Conservation (phyloP, 129 eudicot genomes). For the Mikania micrantha region DNA sequence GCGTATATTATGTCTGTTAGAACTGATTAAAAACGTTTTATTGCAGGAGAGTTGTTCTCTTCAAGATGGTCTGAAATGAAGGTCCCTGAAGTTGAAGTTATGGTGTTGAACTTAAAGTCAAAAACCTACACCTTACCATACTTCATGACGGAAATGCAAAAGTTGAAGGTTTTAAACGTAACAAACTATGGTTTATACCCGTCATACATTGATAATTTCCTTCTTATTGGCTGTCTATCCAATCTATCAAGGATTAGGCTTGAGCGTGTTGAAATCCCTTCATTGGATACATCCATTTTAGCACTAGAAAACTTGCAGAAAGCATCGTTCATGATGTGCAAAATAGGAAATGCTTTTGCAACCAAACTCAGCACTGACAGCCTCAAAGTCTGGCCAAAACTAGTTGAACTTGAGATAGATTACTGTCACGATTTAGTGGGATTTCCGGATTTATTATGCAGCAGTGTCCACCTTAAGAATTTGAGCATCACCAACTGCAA, state of each 20-base stretch:
- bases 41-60: conserved; percentile 38
- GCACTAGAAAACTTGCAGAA: conserved; percentile 30
- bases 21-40: neutral
- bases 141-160: conserved; percentile 29
- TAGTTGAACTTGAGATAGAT: conserved; percentile 35
- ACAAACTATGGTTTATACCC: conserved; percentile 40
- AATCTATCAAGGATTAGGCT: conserved; percentile 36
- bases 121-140: conserved; percentile 33
- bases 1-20: neutral
- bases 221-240: conserved; percentile 15
- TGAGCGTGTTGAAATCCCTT: conserved; percentile 30
- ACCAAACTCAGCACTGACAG: neutral
- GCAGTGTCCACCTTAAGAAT: conserved; percentile 22
- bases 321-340: conserved; percentile 36
- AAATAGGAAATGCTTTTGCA: conserved; percentile 26
- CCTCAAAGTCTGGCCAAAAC: conserved; percentile 23
- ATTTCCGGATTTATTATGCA: conserved; percentile 23
- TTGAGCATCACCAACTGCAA: conserved; percentile 36
- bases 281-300: conserved; percentile 11
- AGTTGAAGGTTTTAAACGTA: conserved; percentile 34
- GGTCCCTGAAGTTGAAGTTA: conserved; percentile 33
- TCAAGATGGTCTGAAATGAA: conserved; percentile 35
- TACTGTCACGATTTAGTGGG: conserved; percentile 27
- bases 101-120: conserved; percentile 37
- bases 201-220: conserved; percentile 14